A percentile compares a stretch with the other conserved stretches of the same genome.
phyloP scores from a whole-genome alignment of 495 filamentous ascomycete species.

The Aspergillus incahuasiensis region DNA sequence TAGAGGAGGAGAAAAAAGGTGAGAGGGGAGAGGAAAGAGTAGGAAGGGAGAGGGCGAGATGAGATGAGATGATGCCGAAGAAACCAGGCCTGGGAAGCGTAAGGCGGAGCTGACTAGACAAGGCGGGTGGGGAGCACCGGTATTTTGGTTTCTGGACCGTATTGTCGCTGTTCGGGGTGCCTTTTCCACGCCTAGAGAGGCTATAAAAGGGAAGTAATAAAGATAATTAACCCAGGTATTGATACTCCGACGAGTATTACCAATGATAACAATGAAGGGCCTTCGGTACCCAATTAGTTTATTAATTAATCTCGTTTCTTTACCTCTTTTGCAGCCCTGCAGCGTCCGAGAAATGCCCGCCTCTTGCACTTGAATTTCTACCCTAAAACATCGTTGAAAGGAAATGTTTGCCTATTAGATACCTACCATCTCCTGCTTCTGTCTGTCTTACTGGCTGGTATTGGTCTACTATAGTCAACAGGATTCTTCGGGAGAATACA shows the following conservation, averaged over 20 bases:
- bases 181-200: slow-evolving; percentile 13
- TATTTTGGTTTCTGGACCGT: slow-evolving; percentile 10
- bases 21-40: slow-evolving; percentile 16
- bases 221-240: slow-evolving; percentile 4
- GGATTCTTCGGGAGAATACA: slow-evolving; percentile 13
- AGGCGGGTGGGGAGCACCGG: slow-evolving; percentile 20
- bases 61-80: slow-evolving; percentile 32
- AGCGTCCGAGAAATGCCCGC: slow-evolving; percentile 6
- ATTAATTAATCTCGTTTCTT: slow-evolving; percentile 12
- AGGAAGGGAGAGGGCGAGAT: slow-evolving; percentile 20
- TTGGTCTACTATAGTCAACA: background rate
- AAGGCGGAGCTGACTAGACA: slow-evolving; percentile 18
- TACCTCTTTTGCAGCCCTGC: slow-evolving; percentile 15
- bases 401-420: slow-evolving; percentile 6
- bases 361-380: background rate
- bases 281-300: background rate
- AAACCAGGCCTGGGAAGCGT: slow-evolving; percentile 19
- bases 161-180: slow-evolving; percentile 13
- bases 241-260: slow-evolving; percentile 1
- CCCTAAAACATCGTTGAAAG: background rate
- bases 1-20: slow-evolving; percentile 5
- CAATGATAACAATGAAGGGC: slow-evolving; percentile 7
- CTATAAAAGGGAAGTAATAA: slow-evolving; percentile 6
- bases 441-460: background rate
- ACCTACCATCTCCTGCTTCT: slow-evolving; percentile 6